These are phyloP conservation scores for Papilionanthe hybrid DNA, from an alignment of 116 monocot species.

Conservation along the genomic window DNA sequence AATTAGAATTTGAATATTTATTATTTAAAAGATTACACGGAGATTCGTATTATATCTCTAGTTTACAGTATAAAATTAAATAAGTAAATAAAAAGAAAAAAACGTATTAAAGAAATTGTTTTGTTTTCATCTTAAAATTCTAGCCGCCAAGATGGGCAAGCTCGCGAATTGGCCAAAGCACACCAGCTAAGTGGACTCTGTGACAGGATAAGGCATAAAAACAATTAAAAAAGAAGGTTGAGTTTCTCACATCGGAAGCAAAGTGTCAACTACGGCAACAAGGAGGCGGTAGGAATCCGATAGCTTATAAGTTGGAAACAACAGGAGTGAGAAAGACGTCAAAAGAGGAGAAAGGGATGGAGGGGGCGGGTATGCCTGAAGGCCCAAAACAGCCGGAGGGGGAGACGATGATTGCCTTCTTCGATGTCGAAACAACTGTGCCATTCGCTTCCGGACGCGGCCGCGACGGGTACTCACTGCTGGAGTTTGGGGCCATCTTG, in stretches of 20 bases:
- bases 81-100: no score
- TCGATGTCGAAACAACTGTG: constrained; percentile 88
- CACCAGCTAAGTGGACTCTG: neutral
- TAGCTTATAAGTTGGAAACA: neutral
- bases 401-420: constrained; percentile 70
- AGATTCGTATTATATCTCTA: no score
- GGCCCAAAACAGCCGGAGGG: neutral
- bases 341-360: constrained; percentile 1
- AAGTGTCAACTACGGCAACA: neutral
- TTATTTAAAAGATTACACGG: no score
- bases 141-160: no score
- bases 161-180: no score
- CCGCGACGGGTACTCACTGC: constrained; percentile 51
- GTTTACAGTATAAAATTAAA: no score
- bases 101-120: no score
- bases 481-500: constrained; percentile 83
- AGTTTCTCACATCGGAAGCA: neutral
- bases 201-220: neutral
- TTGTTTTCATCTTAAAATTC: no score
- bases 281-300: neutral
- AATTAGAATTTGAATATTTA: no score
- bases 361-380: neutral
- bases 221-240: neutral
- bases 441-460: constrained; percentile 27
- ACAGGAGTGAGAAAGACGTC: neutral